These are phyloP conservation scores for Boechera divaricarpa DNA, from an alignment of 345 rosid species.

Conservation along the genomic window DNA sequence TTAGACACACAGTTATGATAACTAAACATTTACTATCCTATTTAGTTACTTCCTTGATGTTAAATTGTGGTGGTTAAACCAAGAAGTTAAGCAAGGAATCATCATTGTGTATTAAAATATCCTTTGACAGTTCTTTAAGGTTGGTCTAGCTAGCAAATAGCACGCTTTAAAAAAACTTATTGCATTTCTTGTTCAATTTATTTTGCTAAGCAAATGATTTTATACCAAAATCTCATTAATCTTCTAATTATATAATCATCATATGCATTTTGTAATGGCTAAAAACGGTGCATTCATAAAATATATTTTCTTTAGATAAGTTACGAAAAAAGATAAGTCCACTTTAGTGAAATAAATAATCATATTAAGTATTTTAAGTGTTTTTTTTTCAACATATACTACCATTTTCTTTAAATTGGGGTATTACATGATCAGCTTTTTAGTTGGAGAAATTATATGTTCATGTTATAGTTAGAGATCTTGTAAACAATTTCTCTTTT, in stretches of 20 bases:
- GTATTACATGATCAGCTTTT: too few relatives aligned
- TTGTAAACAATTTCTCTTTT: neutral
- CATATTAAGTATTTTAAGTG: too few relatives aligned
- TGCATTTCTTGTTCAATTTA: neutral
- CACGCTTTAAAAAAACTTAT: neutral
- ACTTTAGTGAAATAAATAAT: too few relatives aligned
- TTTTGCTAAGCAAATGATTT: neutral
- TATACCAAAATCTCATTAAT: conserved; percentile 2
- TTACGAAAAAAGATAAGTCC: too few relatives aligned
- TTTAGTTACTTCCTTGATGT: conserved; percentile 19
- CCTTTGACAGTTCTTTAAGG: conserved; percentile 27
- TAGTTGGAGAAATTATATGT: neutral
- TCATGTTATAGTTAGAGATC: too few relatives aligned
- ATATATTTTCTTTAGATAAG: too few relatives aligned
- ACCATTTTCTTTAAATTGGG: too few relatives aligned
- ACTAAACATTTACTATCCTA: conserved; percentile 18
- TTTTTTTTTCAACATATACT: too few relatives aligned
- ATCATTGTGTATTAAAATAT: conserved; percentile 20
- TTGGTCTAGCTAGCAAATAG: conserved; percentile 15
- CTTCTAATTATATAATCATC: neutral
- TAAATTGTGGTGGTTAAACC: neutral
- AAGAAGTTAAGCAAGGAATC: conserved; percentile 24
- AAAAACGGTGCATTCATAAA: too few relatives aligned
- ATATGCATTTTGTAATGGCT: neutral
- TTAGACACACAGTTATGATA: conserved; percentile 35